These are phyloP conservation scores for Chlamydomonas sp. DNA, from an alignment of 139 green algal species.

Conservation along the genomic window DNA sequence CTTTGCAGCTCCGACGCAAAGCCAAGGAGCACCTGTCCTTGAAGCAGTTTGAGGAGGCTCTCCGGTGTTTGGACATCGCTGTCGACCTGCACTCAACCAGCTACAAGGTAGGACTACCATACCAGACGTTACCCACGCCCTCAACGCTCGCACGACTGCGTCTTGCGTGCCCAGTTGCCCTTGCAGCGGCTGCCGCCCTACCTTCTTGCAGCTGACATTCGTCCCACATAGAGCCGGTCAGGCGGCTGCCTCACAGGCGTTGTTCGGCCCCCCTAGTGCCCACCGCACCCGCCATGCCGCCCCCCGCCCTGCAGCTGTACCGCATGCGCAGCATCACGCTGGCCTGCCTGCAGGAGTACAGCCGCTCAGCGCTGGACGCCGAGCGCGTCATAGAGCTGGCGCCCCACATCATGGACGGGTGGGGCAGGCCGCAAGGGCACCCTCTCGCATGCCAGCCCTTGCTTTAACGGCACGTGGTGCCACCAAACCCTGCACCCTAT, in stretches of 20 bases:
- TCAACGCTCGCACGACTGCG: background rate
- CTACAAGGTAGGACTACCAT: conserved; percentile 40
- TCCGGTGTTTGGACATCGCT: conserved; percentile 47
- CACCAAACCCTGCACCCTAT: too few species aligned
- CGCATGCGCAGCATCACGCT: conserved; percentile 53
- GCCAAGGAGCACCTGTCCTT: conserved; percentile 35
- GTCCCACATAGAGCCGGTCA: too few species aligned
- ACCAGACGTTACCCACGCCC: background rate
- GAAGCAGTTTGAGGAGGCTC: conserved; percentile 44
- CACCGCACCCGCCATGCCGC: background rate
- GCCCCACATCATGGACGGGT: conserved; percentile 57
- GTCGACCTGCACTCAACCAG: conserved; percentile 52
- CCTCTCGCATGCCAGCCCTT: too few species aligned
- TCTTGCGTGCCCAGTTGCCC: too few species aligned
- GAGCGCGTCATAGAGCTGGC: conserved; percentile 57
- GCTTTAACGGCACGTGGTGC: too few species aligned
- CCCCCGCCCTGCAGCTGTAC: conserved; percentile 40
- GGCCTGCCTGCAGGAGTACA: conserved; percentile 45
- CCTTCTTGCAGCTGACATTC: too few species aligned
- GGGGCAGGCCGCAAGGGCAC: too few species aligned
- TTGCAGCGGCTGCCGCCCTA: too few species aligned
- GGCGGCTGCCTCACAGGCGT: background rate
- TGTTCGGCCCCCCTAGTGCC: too few species aligned
- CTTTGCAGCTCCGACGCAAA: conserved; percentile 19
- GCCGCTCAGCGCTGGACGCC: conserved; percentile 37